Conservation (phyloP, 2,329 filamentous ascomycete species). For the Fusarium chlamydosporum region DNA sequence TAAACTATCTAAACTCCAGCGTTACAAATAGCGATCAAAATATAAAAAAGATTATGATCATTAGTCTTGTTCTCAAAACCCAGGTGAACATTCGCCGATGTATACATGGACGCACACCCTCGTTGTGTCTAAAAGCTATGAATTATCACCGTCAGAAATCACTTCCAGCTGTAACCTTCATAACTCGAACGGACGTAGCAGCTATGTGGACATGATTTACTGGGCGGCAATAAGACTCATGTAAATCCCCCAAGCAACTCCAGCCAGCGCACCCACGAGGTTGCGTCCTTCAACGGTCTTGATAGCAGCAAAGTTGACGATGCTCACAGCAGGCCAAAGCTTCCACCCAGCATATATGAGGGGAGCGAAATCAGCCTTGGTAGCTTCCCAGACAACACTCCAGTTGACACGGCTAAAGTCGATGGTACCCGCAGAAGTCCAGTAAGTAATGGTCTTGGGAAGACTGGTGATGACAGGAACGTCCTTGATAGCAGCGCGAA, state of each 20-base stretch:
- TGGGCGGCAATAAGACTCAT: conserved; percentile 72
- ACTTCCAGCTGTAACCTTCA: neutral
- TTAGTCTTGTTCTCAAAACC: neutral
- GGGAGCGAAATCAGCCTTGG: conserved; percentile 70
- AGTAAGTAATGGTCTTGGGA: conserved; percentile 54
- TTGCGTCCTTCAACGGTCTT: conserved; percentile 79
- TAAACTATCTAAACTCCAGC: conserved; percentile 7
- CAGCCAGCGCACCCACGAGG: conserved; percentile 78
- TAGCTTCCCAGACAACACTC: conserved; percentile 59
- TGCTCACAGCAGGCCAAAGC: conserved; percentile 78
- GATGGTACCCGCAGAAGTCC: conserved; percentile 58
- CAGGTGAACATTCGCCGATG: neutral
- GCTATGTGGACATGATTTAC: conserved; percentile 25
- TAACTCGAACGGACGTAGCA: neutral
- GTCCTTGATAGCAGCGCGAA: conserved; percentile 65
- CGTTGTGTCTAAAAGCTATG: neutral
- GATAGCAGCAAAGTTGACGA: conserved; percentile 77
- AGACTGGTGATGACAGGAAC: conserved; percentile 58
- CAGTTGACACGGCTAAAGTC: conserved; percentile 64
- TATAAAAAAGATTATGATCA: neutral
- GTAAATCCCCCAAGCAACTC: conserved; percentile 81
- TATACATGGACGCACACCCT: neutral
- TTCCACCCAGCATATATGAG: conserved; percentile 76
- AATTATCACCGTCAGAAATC: neutral
- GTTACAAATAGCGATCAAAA: conserved; percentile 22